Percentiles rank a stretch among this genome's conserved stretches.
These are phyloP conservation scores for Aphanoascus verrucosus DNA, from an alignment of 2,329 filamentous ascomycete species.

Conservation along the genomic window DNA sequence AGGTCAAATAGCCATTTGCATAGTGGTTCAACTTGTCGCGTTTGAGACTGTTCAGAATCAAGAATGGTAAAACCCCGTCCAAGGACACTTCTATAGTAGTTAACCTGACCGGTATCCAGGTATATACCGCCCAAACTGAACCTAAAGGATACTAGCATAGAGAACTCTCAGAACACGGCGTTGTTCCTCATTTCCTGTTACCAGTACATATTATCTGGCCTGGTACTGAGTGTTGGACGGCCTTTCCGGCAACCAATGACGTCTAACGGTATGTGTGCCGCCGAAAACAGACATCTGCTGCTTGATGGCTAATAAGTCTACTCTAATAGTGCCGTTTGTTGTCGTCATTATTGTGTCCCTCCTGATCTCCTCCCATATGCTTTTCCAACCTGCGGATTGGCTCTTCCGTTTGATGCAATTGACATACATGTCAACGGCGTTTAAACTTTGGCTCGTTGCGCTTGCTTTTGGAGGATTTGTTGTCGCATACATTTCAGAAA, in stretches of 20 bases:
- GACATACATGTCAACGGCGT: slow-evolving; percentile 61
- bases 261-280: slow-evolving; percentile 58
- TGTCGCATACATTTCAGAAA: slow-evolving; percentile 61
- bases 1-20: slow-evolving; percentile 74
- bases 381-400: slow-evolving; percentile 60
- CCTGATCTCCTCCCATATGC: slow-evolving; percentile 64
- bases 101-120: slow-evolving; percentile 32
- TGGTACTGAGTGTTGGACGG: slow-evolving; percentile 81
- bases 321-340: slow-evolving; percentile 62
- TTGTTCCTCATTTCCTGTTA: slow-evolving; percentile 86
- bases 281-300: slow-evolving; percentile 1
- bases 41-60: slow-evolving; percentile 68
- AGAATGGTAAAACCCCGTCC: slow-evolving; percentile 54
- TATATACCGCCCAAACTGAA: slow-evolving; percentile 71
- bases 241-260: slow-evolving; percentile 75
- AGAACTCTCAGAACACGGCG: slow-evolving; percentile 87
- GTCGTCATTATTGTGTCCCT: slow-evolving; percentile 61
- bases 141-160: slow-evolving; percentile 68
- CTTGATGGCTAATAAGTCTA: slow-evolving; percentile 18
- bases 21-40: slow-evolving; percentile 62
- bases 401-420: slow-evolving; percentile 71
- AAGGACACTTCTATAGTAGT: background rate
- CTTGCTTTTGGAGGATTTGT: slow-evolving; percentile 60
- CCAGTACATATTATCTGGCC: slow-evolving; percentile 83
- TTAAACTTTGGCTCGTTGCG: slow-evolving; percentile 60